Conservation (phyloP, 2,329 filamentous ascomycete species). For the Waltergamsia citrina region DNA sequence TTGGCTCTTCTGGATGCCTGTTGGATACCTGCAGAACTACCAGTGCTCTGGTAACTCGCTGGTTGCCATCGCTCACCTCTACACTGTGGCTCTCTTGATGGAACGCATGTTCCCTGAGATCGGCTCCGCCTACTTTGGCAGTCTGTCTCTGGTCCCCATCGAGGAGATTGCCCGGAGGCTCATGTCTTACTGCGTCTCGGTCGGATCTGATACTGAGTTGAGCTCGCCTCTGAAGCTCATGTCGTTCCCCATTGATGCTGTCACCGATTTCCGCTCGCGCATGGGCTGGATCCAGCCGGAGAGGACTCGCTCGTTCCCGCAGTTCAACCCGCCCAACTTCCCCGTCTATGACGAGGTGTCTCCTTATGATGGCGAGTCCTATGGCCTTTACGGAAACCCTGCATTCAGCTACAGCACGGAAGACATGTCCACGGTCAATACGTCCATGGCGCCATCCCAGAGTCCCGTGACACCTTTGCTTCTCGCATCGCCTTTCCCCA, state of each 20-base stretch:
- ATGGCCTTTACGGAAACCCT: slow-evolving; percentile 45
- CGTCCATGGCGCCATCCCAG: slow-evolving; percentile 33
- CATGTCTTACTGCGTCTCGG: slow-evolving; percentile 54
- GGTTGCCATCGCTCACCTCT: slow-evolving; percentile 82
- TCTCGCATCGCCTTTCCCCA: slow-evolving; percentile 44
- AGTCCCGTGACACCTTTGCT: slow-evolving; percentile 44
- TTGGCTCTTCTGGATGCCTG: slow-evolving; percentile 94
- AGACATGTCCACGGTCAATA: slow-evolving; percentile 46
- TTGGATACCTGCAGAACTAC: slow-evolving; percentile 70
- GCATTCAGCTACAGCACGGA: slow-evolving; percentile 57
- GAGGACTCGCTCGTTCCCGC: slow-evolving; percentile 50
- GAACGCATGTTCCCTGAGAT: slow-evolving; percentile 90
- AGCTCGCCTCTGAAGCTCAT: slow-evolving; percentile 58
- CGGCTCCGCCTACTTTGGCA: slow-evolving; percentile 79
- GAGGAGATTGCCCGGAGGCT: slow-evolving; percentile 78
- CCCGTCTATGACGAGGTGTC: slow-evolving; percentile 32
- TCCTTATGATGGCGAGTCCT: slow-evolving; percentile 18
- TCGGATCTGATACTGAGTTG: slow-evolving; percentile 44
- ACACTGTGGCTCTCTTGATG: slow-evolving; percentile 77
- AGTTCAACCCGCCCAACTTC: slow-evolving; percentile 48
- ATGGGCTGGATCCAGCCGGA: slow-evolving; percentile 58
- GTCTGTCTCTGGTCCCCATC: slow-evolving; percentile 68
- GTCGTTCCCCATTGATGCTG: slow-evolving; percentile 62
- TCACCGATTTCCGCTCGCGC: slow-evolving; percentile 57
- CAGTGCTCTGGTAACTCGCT: slow-evolving; percentile 69